Evolutionary conservation across 2,329 filamentous ascomycete genomes (phyloP), one percentile per base, ranked within the genome.

Genomic region (Penicillium sp.): DNA sequence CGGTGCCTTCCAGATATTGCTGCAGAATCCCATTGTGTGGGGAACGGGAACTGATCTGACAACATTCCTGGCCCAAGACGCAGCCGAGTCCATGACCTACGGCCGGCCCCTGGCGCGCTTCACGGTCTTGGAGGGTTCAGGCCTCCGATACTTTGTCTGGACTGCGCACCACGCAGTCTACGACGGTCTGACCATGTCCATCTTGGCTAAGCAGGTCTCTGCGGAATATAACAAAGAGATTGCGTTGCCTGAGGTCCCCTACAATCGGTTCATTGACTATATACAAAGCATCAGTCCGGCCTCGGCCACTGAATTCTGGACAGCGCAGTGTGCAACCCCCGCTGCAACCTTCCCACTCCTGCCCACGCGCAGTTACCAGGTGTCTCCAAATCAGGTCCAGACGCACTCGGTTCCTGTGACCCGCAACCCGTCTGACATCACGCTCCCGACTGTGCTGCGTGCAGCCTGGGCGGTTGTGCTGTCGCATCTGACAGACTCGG

Each of bases 91-190:
- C 15, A 47, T 47, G 26, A 24, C 26, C 26, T 41, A 40, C 21
- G 45, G 45, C 34, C 24, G 22, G 15, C 26, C 37, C 21, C 35
- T 47, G 22, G 26, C 34, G 6, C 34, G 44, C 17, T 39, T 40
- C 24, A 35, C 22, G 21, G 13, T 47, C 29, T 39, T 47, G 22
- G 35, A 39, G 17, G 29, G 26, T 33, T 19, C 34, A 29, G 34
- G 24, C 21, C 21, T 19, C 21, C 34, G 34, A n/a, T 38, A 66
- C 43, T 63, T 74, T 17, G 58, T 71, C 12, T 68, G 68, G 51
- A 72, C 70, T 1, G 64, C 67, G 48, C 71, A 74, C 52, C 71
- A 73, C 46, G 67, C 67, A 8, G 57, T 72, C 1, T 74, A 73
- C 51, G 72, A 74, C 53, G 71, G 68, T 2, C 61, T 57, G 58